A percentile compares a stretch with the other conserved stretches of the same genome.
These are phyloP conservation scores for Triticum timopheevii DNA, from an alignment of 176 grass and related monocot genomes.

Conservation along the genomic window DNA sequence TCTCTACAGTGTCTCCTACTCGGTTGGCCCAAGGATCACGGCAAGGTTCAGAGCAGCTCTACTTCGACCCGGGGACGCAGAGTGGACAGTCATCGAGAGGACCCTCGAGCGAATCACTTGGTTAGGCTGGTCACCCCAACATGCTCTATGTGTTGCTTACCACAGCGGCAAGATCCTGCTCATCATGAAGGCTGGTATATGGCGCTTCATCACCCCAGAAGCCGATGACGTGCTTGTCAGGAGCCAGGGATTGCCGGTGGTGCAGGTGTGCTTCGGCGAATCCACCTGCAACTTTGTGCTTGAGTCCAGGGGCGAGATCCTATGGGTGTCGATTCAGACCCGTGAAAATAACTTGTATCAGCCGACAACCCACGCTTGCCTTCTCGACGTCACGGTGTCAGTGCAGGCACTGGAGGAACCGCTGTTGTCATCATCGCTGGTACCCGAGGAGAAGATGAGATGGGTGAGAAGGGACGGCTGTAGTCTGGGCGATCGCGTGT, in stretches of 20 bases:
- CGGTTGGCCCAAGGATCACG: no score
- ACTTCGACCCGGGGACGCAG: not conserved
- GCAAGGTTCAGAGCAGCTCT: not conserved
- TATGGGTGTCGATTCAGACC: not conserved
- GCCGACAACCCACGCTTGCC: no score
- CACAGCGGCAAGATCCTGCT: not conserved
- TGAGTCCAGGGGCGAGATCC: not conserved
- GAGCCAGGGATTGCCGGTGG: no score
- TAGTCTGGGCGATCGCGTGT: not conserved
- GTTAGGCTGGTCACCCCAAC: no score
- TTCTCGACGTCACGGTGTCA: not conserved
- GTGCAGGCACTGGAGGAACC: not conserved
- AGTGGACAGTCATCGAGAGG: not conserved
- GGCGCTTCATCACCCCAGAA: no score
- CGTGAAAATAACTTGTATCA: no score
- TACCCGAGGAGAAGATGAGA: not conserved
- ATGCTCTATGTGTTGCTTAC: not conserved
- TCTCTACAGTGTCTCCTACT: not conserved
- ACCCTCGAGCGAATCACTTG: no score
- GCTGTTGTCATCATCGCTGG: not conserved
- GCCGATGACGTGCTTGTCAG: not conserved
- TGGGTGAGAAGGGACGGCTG: not conserved
- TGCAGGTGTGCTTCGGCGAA: no score
- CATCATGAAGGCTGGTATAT: not conserved
- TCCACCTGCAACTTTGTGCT: not conserved